These are phyloP conservation scores for Candida ortonii DNA, from an alignment of 805 yeast genomes.

Conservation along the genomic window DNA sequence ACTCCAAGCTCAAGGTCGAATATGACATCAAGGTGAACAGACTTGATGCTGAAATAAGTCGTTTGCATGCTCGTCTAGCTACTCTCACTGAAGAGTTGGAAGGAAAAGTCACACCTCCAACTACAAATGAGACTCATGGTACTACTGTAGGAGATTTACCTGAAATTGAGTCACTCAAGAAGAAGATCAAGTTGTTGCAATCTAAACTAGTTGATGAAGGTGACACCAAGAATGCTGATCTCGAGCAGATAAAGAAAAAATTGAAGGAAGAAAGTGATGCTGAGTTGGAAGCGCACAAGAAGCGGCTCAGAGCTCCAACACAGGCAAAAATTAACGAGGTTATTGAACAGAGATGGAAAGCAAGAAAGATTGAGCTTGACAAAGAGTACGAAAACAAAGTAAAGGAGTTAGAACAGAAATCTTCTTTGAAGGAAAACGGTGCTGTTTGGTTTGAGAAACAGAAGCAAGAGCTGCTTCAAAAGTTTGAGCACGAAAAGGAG, in stretches of 20 bases:
- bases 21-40: slow-evolving; percentile 15
- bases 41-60: slow-evolving; percentile 16
- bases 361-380: slow-evolving; percentile 35
- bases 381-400: slow-evolving; percentile 25
- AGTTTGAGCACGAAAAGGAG: slow-evolving; percentile 29
- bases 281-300: slow-evolving; percentile 32
- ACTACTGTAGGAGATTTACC: slow-evolving; percentile 3
- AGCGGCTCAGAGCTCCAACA: slow-evolving; percentile 37
- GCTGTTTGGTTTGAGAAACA: slow-evolving; percentile 15
- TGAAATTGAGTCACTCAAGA: too few relatives aligned
- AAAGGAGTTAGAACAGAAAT: slow-evolving; percentile 19
- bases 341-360: slow-evolving; percentile 34
- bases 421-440: slow-evolving; percentile 5
- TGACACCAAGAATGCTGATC: too few relatives aligned
- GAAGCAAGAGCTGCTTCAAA: slow-evolving; percentile 18
- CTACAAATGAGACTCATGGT: too few relatives aligned
- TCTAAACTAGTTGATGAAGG: too few relatives aligned
- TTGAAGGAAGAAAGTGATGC: slow-evolving; percentile 31
- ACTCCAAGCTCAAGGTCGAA: slow-evolving; percentile 15
- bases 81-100: slow-evolving; percentile 11
- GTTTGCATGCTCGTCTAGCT: slow-evolving; percentile 16
- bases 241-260: slow-evolving; percentile 24
- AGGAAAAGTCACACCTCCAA: too few relatives aligned
- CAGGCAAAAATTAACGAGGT: slow-evolving; percentile 37
- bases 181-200: too few relatives aligned